A percentile compares a stretch with the other conserved stretches of the same genome.
Conservation (phyloP, 169 alveolate genomes). For the Nephromyces sp. region DNA sequence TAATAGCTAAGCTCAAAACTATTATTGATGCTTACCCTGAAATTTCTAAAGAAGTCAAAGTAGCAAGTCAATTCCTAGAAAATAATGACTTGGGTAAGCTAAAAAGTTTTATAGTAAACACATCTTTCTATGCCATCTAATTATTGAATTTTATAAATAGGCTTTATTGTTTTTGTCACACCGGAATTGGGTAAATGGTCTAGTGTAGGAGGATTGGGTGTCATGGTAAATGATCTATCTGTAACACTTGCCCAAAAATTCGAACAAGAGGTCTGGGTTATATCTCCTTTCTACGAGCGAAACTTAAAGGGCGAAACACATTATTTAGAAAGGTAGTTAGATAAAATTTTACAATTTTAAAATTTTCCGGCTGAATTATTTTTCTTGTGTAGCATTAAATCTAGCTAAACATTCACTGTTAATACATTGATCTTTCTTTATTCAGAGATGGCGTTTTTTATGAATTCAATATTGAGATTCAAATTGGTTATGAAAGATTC, state of each 20-base stretch:
- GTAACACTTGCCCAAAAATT: conserved; percentile 53
- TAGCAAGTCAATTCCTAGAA: background rate
- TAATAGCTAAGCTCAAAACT: too few species aligned
- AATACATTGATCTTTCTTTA: too few species aligned
- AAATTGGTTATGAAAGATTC: background rate
- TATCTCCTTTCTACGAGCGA: conserved; percentile 71
- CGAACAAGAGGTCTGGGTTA: conserved; percentile 53
- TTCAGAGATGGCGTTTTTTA: background rate
- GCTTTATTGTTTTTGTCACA: conserved; percentile 69
- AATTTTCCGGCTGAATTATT: background rate
- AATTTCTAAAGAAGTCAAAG: too few species aligned
- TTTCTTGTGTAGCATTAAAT: background rate
- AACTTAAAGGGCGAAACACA: conserved; percentile 64
- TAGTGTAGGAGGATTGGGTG: conserved; percentile 82
- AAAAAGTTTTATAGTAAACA: background rate
- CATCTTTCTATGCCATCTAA: background rate
- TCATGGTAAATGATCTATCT: conserved; percentile 80
- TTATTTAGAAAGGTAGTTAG: conserved; percentile 12
- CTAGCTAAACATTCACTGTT: background rate
- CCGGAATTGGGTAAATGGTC: conserved; percentile 81
- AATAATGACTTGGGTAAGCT: background rate
- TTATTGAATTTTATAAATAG: conserved; percentile 30
- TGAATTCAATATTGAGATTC: background rate
- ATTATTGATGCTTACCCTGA: too few species aligned
- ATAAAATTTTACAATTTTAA: background rate